Conservation (phyloP, 345 rosid species). For the Linum trigynum region DNA sequence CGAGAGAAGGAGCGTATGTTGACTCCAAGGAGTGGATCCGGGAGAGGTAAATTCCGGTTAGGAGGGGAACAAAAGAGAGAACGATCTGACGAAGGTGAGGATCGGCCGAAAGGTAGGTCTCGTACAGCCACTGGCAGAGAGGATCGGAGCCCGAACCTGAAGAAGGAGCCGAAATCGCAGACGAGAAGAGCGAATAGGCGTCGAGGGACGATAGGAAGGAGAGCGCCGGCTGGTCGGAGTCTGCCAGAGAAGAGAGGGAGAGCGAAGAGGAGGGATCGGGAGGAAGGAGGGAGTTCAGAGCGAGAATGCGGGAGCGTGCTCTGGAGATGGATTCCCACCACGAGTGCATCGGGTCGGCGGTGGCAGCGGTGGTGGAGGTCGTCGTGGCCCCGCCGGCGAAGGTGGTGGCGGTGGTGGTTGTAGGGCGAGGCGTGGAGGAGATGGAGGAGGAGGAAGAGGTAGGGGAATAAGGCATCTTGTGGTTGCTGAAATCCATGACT, state of each 20-base stretch:
- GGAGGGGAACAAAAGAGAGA: slow-evolving; percentile 71
- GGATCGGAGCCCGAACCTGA: slow-evolving; percentile 87
- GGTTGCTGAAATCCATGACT: neutral
- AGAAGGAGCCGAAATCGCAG: slow-evolving; percentile 36
- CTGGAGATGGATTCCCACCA: slow-evolving; percentile 98
- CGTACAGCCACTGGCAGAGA: slow-evolving; percentile 96
- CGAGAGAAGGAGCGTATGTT: slow-evolving; percentile 39
- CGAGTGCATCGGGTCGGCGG: slow-evolving; percentile 41
- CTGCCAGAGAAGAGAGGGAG: slow-evolving; percentile 68
- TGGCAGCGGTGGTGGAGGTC: slow-evolving; percentile 1
- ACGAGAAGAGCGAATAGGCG: slow-evolving; percentile 52
- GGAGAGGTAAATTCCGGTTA: slow-evolving; percentile 58
- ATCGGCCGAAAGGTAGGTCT: slow-evolving; percentile 74
- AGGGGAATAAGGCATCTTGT: neutral
- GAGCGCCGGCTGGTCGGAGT: slow-evolving; percentile 86
- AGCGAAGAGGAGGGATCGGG: slow-evolving; percentile 20
- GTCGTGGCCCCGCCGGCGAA: slow-evolving; percentile 24
- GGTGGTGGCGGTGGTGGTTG: slow-evolving; percentile 32
- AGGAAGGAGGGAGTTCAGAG: slow-evolving; percentile 60
- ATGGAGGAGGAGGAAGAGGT: slow-evolving; percentile 14
- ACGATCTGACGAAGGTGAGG: slow-evolving; percentile 74
- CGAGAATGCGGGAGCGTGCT: slow-evolving; percentile 68
- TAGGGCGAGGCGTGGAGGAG: neutral
- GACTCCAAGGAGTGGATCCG: slow-evolving; percentile 64
- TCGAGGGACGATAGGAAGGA: slow-evolving; percentile 70